Evolutionary conservation across 1,284 basidiomycete species (phyloP), one percentile per base, ranked within the genome.

Genomic region (Bjerkandera adusta): DNA sequence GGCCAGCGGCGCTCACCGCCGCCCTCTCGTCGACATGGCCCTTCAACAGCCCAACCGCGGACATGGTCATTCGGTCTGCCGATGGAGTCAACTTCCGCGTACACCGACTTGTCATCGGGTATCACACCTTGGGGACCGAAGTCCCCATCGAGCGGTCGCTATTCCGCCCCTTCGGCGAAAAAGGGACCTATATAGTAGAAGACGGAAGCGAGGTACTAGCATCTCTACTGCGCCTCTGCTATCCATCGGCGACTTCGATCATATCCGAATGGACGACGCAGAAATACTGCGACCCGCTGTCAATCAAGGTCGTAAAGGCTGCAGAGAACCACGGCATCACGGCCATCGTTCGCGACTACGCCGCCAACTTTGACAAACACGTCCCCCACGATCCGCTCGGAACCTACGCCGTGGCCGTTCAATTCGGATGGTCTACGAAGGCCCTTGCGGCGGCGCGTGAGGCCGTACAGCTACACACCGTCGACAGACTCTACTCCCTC

Each of bases 31-130:
- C 34, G 22, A 3, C 26, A 10, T 36, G 34, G n/a, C 39, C 33
- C 7, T 46, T 50, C 45, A 43, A 34, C 15, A 35, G 36, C 16
- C 8, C 33, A 5, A 45, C 30, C 20, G 13, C 34, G 5, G 48
- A 49, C 26, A 2, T 43, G 18, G 16, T 45, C 33, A 20, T 46
- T n/a, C 44, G 42, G 3, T 47, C 49, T 11, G 27, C 22, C 11
- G 49, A 51, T 18, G 45, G 36, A 4, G 36, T 39, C 1, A 33
- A 40, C 1, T 47, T 51, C 15, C 36, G 25, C n/a, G 41, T 43
- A 3, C 45, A 51, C 33, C 37, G 27, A 11, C 38, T 41, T 13
- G 21, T 34, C 3, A 13, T 35, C 15, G n/a, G n/a, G n/a, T n/a
- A n/a, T n/a, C n/a, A n/a, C n/a, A n/a, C n/a, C n/a, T n/a, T n/a